Conservation (phyloP, 371 early-diverging fungal genomes). For the Syncephalastrum racemosum region DNA sequence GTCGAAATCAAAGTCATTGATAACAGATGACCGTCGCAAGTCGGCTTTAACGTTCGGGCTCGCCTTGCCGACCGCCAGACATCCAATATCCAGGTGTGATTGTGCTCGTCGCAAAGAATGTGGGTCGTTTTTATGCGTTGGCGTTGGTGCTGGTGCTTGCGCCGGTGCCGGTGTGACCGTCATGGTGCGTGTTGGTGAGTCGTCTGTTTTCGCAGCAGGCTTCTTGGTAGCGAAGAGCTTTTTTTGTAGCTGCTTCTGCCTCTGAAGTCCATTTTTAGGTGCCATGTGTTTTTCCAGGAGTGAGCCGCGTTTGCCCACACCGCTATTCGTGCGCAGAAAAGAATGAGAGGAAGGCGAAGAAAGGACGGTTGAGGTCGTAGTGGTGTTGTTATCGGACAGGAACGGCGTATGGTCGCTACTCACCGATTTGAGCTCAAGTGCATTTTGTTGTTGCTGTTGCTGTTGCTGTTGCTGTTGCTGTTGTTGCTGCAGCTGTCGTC, state of each 20-base stretch:
- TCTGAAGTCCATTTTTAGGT: neutral
- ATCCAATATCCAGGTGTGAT: conserved; percentile 12
- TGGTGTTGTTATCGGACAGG: conserved; percentile 20
- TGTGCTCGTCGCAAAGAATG: conserved; percentile 18
- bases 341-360: conserved; percentile 18
- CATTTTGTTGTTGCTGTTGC: conserved; percentile 1
- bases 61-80: neutral
- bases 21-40: neutral
- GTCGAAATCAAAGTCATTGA: conserved; percentile 10
- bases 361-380: conserved; percentile 14
- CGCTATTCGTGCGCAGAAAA: conserved; percentile 6
- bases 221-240: conserved; percentile 6
- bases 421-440: neutral
- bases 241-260: conserved; percentile 11
- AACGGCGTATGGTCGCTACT: conserved; percentile 18
- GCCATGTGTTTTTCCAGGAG: conserved; percentile 1
- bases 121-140: neutral
- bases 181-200: neutral
- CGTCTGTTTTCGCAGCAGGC: neutral
- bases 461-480: too few relatives aligned
- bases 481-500: too few relatives aligned
- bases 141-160: too few relatives aligned
- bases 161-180: neutral
- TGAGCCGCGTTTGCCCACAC: neutral
- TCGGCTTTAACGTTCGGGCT: neutral